These are phyloP conservation scores for Vigna mungo DNA, from an alignment of 306 rosid genomes.

Conservation along the genomic window DNA sequence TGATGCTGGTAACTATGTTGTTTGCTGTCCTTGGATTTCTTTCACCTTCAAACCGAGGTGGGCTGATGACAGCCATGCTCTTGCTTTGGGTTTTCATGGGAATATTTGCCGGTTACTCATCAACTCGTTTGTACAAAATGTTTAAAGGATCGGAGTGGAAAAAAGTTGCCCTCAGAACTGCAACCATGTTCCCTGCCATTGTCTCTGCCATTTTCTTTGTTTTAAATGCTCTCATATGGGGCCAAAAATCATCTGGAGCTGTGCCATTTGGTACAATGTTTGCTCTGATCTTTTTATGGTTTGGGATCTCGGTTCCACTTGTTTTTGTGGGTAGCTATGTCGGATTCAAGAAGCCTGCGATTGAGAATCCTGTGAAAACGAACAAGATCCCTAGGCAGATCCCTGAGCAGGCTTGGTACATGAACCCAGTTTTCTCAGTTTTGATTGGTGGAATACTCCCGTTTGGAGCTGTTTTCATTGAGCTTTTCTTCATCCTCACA, in stretches of 20 bases:
- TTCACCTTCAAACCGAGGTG: slow-evolving; percentile 98
- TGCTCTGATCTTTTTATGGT: slow-evolving; percentile 93
- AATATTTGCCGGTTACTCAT: slow-evolving; percentile 83
- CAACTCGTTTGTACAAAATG: slow-evolving; percentile 91
- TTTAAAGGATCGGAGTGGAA: slow-evolving; percentile 98
- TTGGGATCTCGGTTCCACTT: slow-evolving; percentile 97
- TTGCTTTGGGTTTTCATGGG: slow-evolving; percentile 99
- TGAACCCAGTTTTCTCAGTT: slow-evolving; percentile 90
- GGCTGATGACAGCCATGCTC: slow-evolving; percentile 98
- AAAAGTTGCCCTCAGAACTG: slow-evolving; percentile 80
- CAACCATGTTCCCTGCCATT: slow-evolving; percentile 78
- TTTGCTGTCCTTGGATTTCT: slow-evolving; percentile 97
- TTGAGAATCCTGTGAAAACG: slow-evolving; percentile 95
- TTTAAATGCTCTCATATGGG: slow-evolving; percentile 88
- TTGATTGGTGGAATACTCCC: slow-evolving; percentile 97
- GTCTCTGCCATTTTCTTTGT: slow-evolving; percentile 80
- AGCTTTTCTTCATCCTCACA: slow-evolving; percentile 97
- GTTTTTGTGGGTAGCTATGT: slow-evolving; percentile 93
- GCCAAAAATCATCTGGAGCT: slow-evolving; percentile 98
- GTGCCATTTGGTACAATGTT: slow-evolving; percentile 99
- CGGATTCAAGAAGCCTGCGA: slow-evolving; percentile 97
- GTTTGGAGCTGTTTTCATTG: slow-evolving; percentile 97
- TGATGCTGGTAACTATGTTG: slow-evolving; percentile 92
- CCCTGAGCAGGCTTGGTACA: slow-evolving; percentile 99
- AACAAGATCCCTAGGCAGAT: slow-evolving; percentile 98